Percentiles rank a stretch among this genome's conserved stretches.
Evolutionary conservation across 495 filamentous ascomycete genomes (phyloP).

Genomic region (Terfezia claveryi): DNA sequence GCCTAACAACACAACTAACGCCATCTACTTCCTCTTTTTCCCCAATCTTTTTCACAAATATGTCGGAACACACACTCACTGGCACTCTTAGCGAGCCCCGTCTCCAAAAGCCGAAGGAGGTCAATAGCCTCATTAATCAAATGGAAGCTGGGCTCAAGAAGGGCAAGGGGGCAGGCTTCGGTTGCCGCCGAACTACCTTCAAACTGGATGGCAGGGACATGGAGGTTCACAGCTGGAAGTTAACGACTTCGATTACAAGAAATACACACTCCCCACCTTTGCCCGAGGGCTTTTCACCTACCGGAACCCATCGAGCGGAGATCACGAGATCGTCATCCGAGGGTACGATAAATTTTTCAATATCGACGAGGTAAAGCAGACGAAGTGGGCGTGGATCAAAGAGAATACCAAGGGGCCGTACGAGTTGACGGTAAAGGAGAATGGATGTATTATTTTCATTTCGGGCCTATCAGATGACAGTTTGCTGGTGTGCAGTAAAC

Average conservation of each 20-base stretch:
- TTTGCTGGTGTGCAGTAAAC: conserved; percentile 89
- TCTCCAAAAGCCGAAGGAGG: conserved; percentile 28
- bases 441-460: conserved; percentile 97
- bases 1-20: no score
- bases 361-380: conserved; percentile 50
- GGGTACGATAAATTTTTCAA: conserved; percentile 99
- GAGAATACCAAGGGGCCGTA: conserved; percentile 66
- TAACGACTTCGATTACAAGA: conserved; percentile 94
- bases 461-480: conserved; percentile 71
- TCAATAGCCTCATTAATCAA: conserved; percentile 26
- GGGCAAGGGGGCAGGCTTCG: conserved; percentile 30
- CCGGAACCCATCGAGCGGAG: conserved; percentile 30
- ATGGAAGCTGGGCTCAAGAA: conserved; percentile 29
- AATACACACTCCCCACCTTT: conserved; percentile 58
- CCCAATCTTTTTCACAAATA: no score
- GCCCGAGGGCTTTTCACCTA: conserved; percentile 84
- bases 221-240: conserved; percentile 71
- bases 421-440: conserved; percentile 90
- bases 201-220: conserved; percentile 35
- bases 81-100: neutral
- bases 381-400: conserved; percentile 62
- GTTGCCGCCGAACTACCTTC: conserved; percentile 55
- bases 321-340: conserved; percentile 55
- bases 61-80: neutral
- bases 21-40: no score